Base-by-base conservation (phyloP, 345 rosid species). In the Eucalyptus guilfoylei region DNA sequence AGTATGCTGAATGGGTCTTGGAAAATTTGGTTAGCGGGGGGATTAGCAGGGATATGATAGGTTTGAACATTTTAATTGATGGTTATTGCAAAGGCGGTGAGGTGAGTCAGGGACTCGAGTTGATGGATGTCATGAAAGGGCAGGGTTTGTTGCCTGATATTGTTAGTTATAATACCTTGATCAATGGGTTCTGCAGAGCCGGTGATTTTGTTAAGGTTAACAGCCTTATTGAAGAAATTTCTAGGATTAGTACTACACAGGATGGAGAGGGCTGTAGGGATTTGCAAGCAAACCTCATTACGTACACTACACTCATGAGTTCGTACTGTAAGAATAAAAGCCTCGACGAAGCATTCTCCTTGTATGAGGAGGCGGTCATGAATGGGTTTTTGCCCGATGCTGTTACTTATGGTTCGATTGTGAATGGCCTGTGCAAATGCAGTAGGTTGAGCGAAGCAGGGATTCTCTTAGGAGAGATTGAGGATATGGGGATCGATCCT, bases 391-490 rank as follows among this genome's bases (percentile, higher is more conserved):
- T 95, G 86, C 98, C 97, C 17, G 97, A 96, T 92, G 95, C 95
- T 50, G 95, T 96, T 90, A 94, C 98, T n/a, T 95, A 94, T 89
- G 92, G 95, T 91, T 96, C 96, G 34, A 95, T 96, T 42, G 88
- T 97, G 44, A 92, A 92, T 90, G 95, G 98, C 42, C 95, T 96
- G 72, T 96, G 98, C 94, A 95, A 94, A 93, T 62, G 90, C 42
- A 96, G 96, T 49, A 95, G 90, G 90, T 30, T 95, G 88, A 47
- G 91, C 32, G 97, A 96, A 91, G 98, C 96, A 37, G 92, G 92
- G 87, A 86, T 91, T 89, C 92, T 97, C 34, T 87, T 97, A 80
- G 91, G 69, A 87, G 98, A 96, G 92, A 96, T 96, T 96, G 94
- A 95, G 90, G 91, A 88, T 88, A 94, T 95, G 94, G 94, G 94